phyloP scores from a whole-genome alignment of 345 rosid genomes.

The Eucalyptus camaldulensis region DNA sequence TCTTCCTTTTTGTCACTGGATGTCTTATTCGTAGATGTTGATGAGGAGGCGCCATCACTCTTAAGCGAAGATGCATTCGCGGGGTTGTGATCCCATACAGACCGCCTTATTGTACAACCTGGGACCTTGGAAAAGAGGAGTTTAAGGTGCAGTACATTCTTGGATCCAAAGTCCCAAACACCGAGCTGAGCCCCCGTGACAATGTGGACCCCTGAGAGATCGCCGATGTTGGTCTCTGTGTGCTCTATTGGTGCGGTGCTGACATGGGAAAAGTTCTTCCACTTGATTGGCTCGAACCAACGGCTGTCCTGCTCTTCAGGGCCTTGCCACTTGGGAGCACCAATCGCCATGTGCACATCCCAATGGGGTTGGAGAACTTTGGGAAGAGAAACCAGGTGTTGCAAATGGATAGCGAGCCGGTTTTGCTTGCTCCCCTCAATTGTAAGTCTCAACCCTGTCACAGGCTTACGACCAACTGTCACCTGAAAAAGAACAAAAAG shows the following conservation, averaged over 20 bases:
- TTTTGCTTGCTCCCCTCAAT: constrained; percentile 85
- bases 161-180: constrained; percentile 89
- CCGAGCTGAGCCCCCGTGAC: constrained; percentile 98
- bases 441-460: constrained; percentile 80
- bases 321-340: constrained; percentile 98
- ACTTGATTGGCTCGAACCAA: constrained; percentile 95
- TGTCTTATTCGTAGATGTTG: constrained; percentile 20
- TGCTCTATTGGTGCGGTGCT: constrained; percentile 92
- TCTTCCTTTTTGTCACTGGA: constrained; percentile 56
- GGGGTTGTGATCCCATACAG: constrained; percentile 96
- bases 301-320: constrained; percentile 99
- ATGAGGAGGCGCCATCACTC: constrained; percentile 49
- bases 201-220: constrained; percentile 87
- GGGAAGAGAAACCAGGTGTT: constrained; percentile 92
- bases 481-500: constrained; percentile 35
- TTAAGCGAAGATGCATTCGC: constrained; percentile 9
- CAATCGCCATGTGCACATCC: constrained; percentile 91
- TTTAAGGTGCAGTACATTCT: constrained; percentile 75
- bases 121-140: constrained; percentile 96
- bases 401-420: constrained; percentile 81
- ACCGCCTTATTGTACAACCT: constrained; percentile 89
- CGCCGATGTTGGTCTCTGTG: constrained; percentile 79
- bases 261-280: constrained; percentile 99
- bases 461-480: constrained; percentile 91
- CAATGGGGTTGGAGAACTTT: constrained; percentile 93